Conservation (phyloP, 2,329 filamentous ascomycete genomes). For the Talaromyces sp. region DNA sequence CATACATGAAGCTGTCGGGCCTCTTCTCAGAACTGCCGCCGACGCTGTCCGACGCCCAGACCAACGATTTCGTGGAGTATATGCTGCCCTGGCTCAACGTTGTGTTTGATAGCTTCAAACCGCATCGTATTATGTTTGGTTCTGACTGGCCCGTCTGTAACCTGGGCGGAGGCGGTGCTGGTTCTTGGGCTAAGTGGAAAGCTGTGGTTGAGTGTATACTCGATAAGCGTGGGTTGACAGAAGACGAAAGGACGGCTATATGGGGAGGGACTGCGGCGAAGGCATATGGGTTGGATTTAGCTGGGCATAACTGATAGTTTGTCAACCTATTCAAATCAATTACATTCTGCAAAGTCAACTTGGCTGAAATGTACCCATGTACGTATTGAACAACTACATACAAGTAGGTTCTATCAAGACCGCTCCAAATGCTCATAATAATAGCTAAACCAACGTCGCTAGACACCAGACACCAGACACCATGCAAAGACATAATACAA, state of each 20-base stretch:
- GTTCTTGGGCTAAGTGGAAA: constrained; percentile 73
- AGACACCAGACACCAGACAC: neutral
- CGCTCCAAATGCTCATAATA: constrained; percentile 8
- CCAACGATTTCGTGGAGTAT: constrained; percentile 46
- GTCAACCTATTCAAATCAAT: neutral
- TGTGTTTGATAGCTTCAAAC: constrained; percentile 67
- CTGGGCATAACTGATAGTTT: neutral
- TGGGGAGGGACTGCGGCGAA: constrained; percentile 69
- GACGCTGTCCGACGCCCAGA: constrained; percentile 9
- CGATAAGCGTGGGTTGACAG: constrained; percentile 44
- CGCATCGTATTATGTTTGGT: constrained; percentile 76
- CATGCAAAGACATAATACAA: neutral
- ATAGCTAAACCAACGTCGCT: neutral
- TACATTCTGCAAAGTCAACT: neutral
- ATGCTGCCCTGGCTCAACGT: constrained; percentile 68
- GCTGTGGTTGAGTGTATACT: constrained; percentile 65
- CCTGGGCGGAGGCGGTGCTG: constrained; percentile 50
- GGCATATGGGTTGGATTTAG: constrained; percentile 54
- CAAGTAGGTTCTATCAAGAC: neutral
- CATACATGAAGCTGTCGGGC: constrained; percentile 92
- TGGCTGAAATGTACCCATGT: neutral
- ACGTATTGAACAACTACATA: neutral
- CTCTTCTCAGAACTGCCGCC: constrained; percentile 72
- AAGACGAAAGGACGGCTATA: constrained; percentile 60
- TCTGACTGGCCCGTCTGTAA: constrained; percentile 94